A percentile compares a stretch with the other conserved stretches of the same genome.
Evolutionary conservation across 345 rosid genomes (phyloP).

Genomic region (Populus pruinosa): DNA sequence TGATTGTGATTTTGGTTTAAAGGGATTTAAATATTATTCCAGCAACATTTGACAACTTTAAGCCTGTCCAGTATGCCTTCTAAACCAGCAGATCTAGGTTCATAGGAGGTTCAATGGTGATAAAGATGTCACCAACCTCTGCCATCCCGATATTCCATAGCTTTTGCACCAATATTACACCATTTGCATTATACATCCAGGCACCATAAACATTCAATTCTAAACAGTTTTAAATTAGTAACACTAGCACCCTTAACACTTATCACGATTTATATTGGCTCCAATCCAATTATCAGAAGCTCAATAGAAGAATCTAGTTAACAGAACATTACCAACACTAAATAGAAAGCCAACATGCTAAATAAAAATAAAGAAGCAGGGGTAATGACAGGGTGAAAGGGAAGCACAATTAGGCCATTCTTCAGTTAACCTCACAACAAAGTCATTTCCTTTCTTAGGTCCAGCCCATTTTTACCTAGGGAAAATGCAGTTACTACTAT

Average conservation of each 20-base stretch:
- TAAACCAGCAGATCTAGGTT: not conserved
- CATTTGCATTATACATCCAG: not conserved
- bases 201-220: not conserved
- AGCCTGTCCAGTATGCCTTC: not conserved
- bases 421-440: not conserved
- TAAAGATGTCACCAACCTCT: not conserved
- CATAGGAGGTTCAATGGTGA: not conserved
- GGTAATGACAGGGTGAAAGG: not conserved
- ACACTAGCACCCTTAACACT: not conserved
- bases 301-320: not conserved
- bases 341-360: not conserved
- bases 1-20: not conserved
- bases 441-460: not conserved
- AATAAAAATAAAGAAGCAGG: not conserved
- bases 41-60: not conserved
- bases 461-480: conserved; percentile 6
- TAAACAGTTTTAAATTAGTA: not conserved
- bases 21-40: not conserved
- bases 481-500: not conserved
- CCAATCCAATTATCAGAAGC: not conserved
- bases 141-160: not conserved
- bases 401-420: not conserved
- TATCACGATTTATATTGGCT: not conserved
- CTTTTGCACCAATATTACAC: not conserved
- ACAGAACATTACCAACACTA: not conserved